Percentiles rank a stretch among this genome's conserved stretches.
Evolutionary conservation across 2,329 filamentous ascomycete species (phyloP).

Genomic region (Penicillium sp.): DNA sequence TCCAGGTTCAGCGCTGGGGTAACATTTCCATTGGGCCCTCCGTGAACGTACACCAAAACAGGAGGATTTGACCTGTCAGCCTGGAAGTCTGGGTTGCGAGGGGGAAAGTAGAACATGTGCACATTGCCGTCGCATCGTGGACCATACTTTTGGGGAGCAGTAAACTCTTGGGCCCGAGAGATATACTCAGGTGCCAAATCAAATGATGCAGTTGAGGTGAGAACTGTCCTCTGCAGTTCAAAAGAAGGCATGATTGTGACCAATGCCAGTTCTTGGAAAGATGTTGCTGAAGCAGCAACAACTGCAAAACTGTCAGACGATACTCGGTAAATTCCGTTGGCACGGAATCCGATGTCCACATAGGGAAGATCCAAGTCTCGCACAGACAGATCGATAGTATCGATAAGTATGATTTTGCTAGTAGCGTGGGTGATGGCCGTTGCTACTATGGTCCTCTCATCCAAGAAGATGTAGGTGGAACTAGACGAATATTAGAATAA

Average conservation of each 20-base stretch:
- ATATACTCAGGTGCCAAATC: slow-evolving; percentile 16
- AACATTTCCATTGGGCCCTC: slow-evolving; percentile 47
- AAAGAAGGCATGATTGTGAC: slow-evolving; percentile 10
- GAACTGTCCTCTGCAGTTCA: slow-evolving; percentile 6
- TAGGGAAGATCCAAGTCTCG: slow-evolving; percentile 18
- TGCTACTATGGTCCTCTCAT: slow-evolving; percentile 19
- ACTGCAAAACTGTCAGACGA: slow-evolving; percentile 18
- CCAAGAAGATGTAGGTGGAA: slow-evolving; percentile 19
- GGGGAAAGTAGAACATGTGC: slow-evolving; percentile 49
- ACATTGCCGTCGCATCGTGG: slow-evolving; percentile 25
- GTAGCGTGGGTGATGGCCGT: slow-evolving; percentile 19
- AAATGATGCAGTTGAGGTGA: slow-evolving; percentile 18
- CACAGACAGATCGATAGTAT: slow-evolving; percentile 10
- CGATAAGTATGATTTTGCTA: slow-evolving; percentile 17
- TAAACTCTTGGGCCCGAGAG: slow-evolving; percentile 34
- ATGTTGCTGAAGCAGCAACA: slow-evolving; percentile 18
- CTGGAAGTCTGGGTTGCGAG: slow-evolving; percentile 44
- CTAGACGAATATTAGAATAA: slow-evolving; percentile 3
- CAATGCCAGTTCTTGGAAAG: slow-evolving; percentile 19
- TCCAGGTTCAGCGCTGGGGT: slow-evolving; percentile 43
- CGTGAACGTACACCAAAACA: slow-evolving; percentile 49
- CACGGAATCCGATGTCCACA: slow-evolving; percentile 11
- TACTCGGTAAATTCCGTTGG: slow-evolving; percentile 13
- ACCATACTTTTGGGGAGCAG: slow-evolving; percentile 31
- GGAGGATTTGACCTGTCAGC: slow-evolving; percentile 40